Base-by-base conservation (phyloP, 805 yeast genomes). In the Starmerella floricola region DNA sequence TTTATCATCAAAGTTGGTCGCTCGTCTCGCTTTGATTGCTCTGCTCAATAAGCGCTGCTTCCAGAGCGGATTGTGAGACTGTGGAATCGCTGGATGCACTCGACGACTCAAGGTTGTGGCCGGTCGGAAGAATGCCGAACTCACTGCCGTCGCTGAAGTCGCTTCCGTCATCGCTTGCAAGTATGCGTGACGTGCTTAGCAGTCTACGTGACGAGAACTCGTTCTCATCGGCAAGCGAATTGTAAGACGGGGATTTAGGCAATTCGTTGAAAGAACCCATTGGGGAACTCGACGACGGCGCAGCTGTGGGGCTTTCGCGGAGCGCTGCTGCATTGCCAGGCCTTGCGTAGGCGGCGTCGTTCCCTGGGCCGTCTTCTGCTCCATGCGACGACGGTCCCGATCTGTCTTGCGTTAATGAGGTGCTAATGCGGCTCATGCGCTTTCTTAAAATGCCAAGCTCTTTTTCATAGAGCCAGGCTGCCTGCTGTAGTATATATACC, bases 391-490 rank as follows among this genome's bases (percentile, higher is more conserved):
- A 31, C 34, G 31, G n/a, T 13, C 34, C 19, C 4, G 19, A 21
- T 24, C 15, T 34, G 12, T n/a, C 20, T 6, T 15, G 18, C 12
- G 30, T 15, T 15, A 13, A 15, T n/a, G 36, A 6, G 13, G 20
- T 33, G 29, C 31, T 4, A 11, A 53, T 50, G 18, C 43, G 49
- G 31, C 50, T 45, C 62, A 64, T 62, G 27, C 58, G 56, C 6
- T 54, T 56, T 19, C 61, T 51, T 16, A 63, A 55, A 28, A 55
- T 55, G 29, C 57, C 55, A 35, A 65, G 53, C 45, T 64, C 67
- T 34, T 58, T 61, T 44, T 63, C 65, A 40, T 65, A 65, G 3
- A 64, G 54, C 67, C 68, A 63, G 2, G 64, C 64, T 1, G 66
- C 66, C 44, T 65, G 68, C 49, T 65, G 68, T 11, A 63, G 52